These are phyloP conservation scores for Backusella morwellensis DNA, from an alignment of 192 early-diverging fungal species.

Conservation along the genomic window DNA sequence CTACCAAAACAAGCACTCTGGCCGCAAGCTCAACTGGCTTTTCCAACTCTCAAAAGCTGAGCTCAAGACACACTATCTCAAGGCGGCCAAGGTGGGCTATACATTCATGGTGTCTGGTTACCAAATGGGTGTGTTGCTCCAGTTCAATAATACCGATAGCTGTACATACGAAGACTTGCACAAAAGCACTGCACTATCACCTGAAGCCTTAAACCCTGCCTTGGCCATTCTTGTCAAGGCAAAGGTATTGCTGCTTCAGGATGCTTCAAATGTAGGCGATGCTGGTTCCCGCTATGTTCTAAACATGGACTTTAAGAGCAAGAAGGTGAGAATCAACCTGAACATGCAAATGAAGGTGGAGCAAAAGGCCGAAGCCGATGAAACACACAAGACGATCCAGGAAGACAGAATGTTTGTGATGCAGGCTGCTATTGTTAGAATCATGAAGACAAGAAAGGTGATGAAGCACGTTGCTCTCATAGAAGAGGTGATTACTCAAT, in stretches of 20 bases:
- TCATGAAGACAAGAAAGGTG: slow-evolving; percentile 97
- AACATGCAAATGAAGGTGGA: slow-evolving; percentile 84
- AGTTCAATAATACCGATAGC: slow-evolving; percentile 78
- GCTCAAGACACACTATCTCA: slow-evolving; percentile 86
- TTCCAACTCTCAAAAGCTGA: slow-evolving; percentile 92
- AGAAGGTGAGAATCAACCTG: slow-evolving; percentile 87
- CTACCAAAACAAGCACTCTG: slow-evolving; percentile 86
- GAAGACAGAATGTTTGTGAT: slow-evolving; percentile 91
- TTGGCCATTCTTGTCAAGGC: slow-evolving; percentile 82
- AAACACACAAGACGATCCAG: slow-evolving; percentile 90
- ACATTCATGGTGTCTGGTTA: slow-evolving; percentile 80
- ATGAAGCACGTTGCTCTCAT: slow-evolving; percentile 84
- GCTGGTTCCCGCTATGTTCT: slow-evolving; percentile 63
- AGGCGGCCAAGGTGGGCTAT: slow-evolving; percentile 70
- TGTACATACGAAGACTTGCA: slow-evolving; percentile 80
- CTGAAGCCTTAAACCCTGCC: slow-evolving; percentile 64
- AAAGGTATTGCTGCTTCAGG: slow-evolving; percentile 64
- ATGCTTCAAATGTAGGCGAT: slow-evolving; percentile 55
- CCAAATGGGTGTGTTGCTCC: slow-evolving; percentile 92
- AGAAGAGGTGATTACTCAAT: slow-evolving; percentile 85
- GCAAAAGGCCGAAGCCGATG: slow-evolving; percentile 86
- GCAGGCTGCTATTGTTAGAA: slow-evolving; percentile 97
- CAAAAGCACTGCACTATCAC: slow-evolving; percentile 68
- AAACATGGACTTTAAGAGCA: slow-evolving; percentile 82
- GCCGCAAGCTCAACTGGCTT: slow-evolving; percentile 93